Evolutionary conservation across 352 stramenopile genomes (phyloP).

Genomic region (Phytophthora rubi): DNA sequence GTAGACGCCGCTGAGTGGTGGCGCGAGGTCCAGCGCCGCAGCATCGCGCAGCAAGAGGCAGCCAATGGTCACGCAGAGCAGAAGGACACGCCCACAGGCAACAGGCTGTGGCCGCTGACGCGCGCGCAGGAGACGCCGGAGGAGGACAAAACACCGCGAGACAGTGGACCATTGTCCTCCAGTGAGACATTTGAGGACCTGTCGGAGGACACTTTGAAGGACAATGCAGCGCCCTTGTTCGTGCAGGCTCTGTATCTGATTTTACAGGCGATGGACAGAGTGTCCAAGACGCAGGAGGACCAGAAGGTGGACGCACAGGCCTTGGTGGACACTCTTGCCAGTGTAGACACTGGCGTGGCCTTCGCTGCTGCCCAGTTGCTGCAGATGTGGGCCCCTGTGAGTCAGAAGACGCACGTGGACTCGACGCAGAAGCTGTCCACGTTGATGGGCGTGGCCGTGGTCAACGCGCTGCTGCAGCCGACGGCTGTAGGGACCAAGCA

Average conservation of each 20-base stretch:
- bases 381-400: conserved; percentile 34
- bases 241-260: conserved; percentile 33
- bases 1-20: conserved; percentile 55
- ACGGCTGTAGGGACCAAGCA: conserved; percentile 36
- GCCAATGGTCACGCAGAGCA: background rate
- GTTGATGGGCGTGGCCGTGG: conserved; percentile 33
- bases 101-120: conserved; percentile 24
- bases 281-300: conserved; percentile 12
- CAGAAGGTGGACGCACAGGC: conserved; percentile 3
- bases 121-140: conserved; percentile 1
- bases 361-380: conserved; percentile 40
- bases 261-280: conserved; percentile 27
- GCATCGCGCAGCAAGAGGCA: conserved; percentile 19
- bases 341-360: conserved; percentile 39
- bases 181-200: conserved; percentile 31
- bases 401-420: conserved; percentile 18
- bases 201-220: conserved; percentile 5
- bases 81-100: background rate
- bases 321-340: conserved; percentile 10
- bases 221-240: conserved; percentile 15
- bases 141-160: background rate
- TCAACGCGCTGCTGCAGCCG: conserved; percentile 50
- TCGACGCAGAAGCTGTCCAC: conserved; percentile 19
- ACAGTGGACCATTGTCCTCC: background rate
- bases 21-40: conserved; percentile 46